Conservation (phyloP, 352 stramenopile species). For the Phytophthora multivora region DNA sequence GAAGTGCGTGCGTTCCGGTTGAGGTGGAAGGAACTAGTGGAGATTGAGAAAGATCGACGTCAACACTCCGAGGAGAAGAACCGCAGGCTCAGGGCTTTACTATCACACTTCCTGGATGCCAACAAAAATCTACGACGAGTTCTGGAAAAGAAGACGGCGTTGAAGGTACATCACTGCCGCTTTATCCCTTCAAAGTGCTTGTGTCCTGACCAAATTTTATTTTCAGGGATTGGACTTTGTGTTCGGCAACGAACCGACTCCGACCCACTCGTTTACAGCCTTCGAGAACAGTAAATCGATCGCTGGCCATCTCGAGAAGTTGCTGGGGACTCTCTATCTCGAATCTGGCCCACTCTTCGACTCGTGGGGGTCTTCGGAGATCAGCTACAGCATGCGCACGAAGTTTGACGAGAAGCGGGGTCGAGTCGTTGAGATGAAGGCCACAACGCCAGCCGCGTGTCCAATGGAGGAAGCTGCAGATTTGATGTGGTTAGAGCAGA, state of each 20-base stretch:
- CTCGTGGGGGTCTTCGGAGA: neutral
- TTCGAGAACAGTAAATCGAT: slow-evolving; percentile 24
- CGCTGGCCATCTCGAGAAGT: slow-evolving; percentile 7
- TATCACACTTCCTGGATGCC: slow-evolving; percentile 10
- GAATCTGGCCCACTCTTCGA: slow-evolving; percentile 10
- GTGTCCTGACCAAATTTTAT: neutral
- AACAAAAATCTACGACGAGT: slow-evolving; percentile 15
- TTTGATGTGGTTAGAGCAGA: slow-evolving; percentile 19
- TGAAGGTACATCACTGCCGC: slow-evolving; percentile 2
- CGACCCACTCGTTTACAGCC: slow-evolving; percentile 1
- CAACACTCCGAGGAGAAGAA: slow-evolving; percentile 30
- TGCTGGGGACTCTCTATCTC: slow-evolving; percentile 5
- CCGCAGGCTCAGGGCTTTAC: slow-evolving; percentile 15
- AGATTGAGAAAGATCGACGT: slow-evolving; percentile 6
- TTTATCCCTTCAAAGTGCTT: neutral
- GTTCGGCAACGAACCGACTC: slow-evolving; percentile 7
- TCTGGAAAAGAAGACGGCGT: slow-evolving; percentile 21
- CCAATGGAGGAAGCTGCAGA: slow-evolving; percentile 10
- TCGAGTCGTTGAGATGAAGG: slow-evolving; percentile 18
- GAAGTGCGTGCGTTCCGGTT: neutral
- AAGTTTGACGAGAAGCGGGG: slow-evolving; percentile 6
- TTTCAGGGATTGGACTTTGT: slow-evolving; percentile 15
- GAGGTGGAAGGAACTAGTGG: slow-evolving; percentile 16
- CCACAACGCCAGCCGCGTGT: slow-evolving; percentile 14
- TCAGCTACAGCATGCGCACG: slow-evolving; percentile 1